Evolutionary conservation across 1,139 yeast species (phyloP).

Genomic region (Magnusiomyces sp.): DNA sequence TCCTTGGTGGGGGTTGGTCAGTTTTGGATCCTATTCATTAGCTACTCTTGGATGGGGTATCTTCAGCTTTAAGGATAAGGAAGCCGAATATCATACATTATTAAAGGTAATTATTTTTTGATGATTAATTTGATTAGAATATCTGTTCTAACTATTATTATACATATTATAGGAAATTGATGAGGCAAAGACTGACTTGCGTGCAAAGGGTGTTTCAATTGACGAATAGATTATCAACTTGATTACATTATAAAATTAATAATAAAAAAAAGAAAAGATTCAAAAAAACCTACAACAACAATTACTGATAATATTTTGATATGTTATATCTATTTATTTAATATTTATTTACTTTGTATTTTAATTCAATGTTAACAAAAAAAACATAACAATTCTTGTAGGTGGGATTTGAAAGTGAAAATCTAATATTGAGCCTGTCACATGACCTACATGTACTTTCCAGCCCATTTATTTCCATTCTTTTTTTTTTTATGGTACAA

Average conservation of each 20-base stretch:
- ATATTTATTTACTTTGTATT: too few species aligned
- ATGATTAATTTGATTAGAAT: not conserved
- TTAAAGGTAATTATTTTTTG: slow-evolving; percentile 30
- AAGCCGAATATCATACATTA: slow-evolving; percentile 58
- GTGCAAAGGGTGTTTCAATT: slow-evolving; percentile 48
- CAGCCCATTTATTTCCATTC: too few species aligned
- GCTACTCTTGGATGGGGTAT: slow-evolving; percentile 67
- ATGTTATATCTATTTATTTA: too few species aligned
- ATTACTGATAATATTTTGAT: not conserved
- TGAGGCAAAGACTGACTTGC: slow-evolving; percentile 56
- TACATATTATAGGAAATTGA: slow-evolving; percentile 41
- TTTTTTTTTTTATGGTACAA: too few species aligned
- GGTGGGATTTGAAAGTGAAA: not conserved
- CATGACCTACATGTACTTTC: too few species aligned
- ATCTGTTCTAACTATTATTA: not conserved
- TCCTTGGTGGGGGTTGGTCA: slow-evolving; percentile 65
- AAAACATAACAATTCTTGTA: too few species aligned
- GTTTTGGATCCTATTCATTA: slow-evolving; percentile 67
- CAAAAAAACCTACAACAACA: not conserved
- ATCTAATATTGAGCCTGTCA: not conserved
- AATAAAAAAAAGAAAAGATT: not conserved
- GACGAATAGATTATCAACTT: slow-evolving; percentile 28
- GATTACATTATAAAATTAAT: not conserved
- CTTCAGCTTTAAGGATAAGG: slow-evolving; percentile 63
- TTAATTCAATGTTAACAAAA: too few species aligned